A percentile compares a stretch with the other conserved stretches of the same genome.
Conservation (phyloP, 108 stramenopile genomes). For the Craspedostauros australis region DNA sequence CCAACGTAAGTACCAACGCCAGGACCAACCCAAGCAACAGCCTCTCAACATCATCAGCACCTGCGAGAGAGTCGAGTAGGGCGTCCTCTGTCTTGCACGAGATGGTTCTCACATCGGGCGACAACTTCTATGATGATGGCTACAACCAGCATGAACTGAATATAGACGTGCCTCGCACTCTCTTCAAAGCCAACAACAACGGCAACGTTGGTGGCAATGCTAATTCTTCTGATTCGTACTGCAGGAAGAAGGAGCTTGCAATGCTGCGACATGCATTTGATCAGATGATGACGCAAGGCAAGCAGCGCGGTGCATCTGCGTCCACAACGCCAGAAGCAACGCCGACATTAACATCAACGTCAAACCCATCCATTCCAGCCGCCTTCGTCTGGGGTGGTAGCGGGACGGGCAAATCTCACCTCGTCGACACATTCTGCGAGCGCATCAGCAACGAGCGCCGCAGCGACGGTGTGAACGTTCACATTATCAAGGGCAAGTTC, state of each 20-base stretch:
- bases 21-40: no score
- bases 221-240: no score
- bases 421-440: slow-evolving; percentile 12
- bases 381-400: slow-evolving; percentile 9
- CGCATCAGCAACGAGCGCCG: slow-evolving; percentile 1
- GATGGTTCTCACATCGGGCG: slow-evolving; percentile 3
- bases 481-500: slow-evolving; percentile 23
- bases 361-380: no score
- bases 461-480: no score
- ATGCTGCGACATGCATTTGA: slow-evolving; percentile 3
- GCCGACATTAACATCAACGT: no score
- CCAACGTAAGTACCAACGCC: no score
- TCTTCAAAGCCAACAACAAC: slow-evolving; percentile 1
- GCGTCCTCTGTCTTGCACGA: no score
- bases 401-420: slow-evolving; percentile 25
- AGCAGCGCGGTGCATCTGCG: no score
- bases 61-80: no score
- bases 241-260: slow-evolving; percentile 16
- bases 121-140: slow-evolving; percentile 20
- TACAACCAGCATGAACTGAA: slow-evolving; percentile 15
- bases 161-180: slow-evolving; percentile 5
- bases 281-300: no score
- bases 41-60: no score
- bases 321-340: neutral
- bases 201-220: no score